Base-by-base conservation (phyloP, 306 rosid genomes). In the Castanopsis chinensis region DNA sequence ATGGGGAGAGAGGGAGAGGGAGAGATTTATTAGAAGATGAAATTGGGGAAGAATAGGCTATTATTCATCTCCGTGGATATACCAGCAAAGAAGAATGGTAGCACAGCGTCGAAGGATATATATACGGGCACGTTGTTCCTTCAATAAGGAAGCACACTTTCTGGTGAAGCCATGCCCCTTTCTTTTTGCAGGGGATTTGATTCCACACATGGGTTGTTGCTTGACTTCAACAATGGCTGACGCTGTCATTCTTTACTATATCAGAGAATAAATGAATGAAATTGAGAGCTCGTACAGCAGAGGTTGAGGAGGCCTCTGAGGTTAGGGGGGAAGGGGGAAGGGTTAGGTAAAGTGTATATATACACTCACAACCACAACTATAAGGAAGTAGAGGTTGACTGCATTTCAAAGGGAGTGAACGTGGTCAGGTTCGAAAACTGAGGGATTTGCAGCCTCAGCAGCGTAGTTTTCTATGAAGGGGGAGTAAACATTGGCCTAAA, bases 31-130 rank as follows among this genome's bases (percentile, higher is more conserved):
- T 33, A 13, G 30, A 65, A 33, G 76, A 52, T 20, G 60, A 35
- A 30, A 73, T 25, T 1, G 77, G 45, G 20, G 1, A 4, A 27
- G 73, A 25, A 37, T 37, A 37, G 45, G 45, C 45, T 37, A 2
- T 37, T 83, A 91, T 8, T 93, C 98, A 37, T 95, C 99, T 87
- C 98, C 98, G 25, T 91, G 92, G 72, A 95, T 89, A 77, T 93
- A 95, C 94, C 96, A 95, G 81, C 99, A 95, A 17, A 91, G 94
- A 52, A 95, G 98, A 96, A 93, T 90, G 81, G 97, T 93, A 76
- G 99, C 99, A 75, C 99, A 95, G 25, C 97, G 89, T 9, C 98
- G 94, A 1, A 95, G 84, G 64, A 95, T 95, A 83, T 95, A 95
- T 19, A 95, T 84, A 21, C 97, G 92, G 43, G 99, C 94, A 51